Conservation (phyloP, 2,329 filamentous ascomycete species). For the Microsporum ferrugineum region DNA sequence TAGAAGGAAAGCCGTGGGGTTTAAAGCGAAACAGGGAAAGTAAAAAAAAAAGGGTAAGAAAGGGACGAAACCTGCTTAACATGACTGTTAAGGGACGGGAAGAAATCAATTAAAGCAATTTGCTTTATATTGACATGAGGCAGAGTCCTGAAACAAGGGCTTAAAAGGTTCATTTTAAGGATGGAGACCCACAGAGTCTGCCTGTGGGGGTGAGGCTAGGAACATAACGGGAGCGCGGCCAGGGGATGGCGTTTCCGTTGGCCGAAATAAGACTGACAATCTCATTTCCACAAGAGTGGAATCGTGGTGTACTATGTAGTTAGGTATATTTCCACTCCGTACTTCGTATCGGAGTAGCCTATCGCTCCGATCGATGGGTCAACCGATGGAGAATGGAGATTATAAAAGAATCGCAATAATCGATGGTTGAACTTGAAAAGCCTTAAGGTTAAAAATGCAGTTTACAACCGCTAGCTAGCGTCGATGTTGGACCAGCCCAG, state of each 20-base stretch:
- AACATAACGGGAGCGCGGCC: slow-evolving; percentile 1
- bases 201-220: background rate
- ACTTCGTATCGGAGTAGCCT: background rate
- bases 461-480: background rate
- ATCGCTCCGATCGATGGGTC: background rate
- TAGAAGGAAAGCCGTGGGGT: background rate
- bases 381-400: background rate
- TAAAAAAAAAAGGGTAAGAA: background rate
- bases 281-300: background rate
- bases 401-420: background rate
- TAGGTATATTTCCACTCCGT: background rate
- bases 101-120: slow-evolving; percentile 1
- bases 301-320: background rate
- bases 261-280: background rate
- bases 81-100: background rate
- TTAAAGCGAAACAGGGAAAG: background rate
- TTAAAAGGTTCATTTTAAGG: background rate
- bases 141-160: background rate
- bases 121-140: background rate
- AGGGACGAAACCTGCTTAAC: background rate
- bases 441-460: background rate
- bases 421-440: too few species aligned
- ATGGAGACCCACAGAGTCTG: background rate
- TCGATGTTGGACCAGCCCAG: background rate
- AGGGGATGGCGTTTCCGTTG: background rate